These are phyloP conservation scores for Lactifluus rugatus DNA, from an alignment of 768 basidiomycete genomes.

Conservation along the genomic window DNA sequence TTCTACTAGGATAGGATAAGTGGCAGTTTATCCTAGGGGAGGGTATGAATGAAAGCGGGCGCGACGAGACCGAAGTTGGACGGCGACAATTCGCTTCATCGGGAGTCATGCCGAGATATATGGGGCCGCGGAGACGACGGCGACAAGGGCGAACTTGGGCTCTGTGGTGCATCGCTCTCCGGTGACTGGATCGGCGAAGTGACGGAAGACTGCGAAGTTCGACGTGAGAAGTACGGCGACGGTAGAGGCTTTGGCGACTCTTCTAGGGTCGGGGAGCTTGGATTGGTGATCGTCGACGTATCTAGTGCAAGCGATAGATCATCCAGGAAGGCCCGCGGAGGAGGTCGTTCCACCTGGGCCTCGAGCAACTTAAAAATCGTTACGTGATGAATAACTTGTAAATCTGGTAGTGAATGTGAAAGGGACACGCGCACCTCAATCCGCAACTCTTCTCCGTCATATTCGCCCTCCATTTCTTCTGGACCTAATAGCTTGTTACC, in stretches of 20 bases:
- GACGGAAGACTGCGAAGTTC: slow-evolving; percentile 36
- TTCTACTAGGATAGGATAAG: not conserved
- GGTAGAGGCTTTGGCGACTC: slow-evolving; percentile 37
- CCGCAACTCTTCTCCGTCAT: slow-evolving; percentile 80
- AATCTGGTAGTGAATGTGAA: not conserved
- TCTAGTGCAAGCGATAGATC: slow-evolving; percentile 30
- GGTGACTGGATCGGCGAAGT: not conserved
- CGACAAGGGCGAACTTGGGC: not conserved
- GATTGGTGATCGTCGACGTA: not conserved
- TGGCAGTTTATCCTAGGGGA: not conserved
- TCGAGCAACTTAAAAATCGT: slow-evolving; percentile 51
- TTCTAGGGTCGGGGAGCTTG: slow-evolving; percentile 15
- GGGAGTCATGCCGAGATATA: slow-evolving; percentile 2
- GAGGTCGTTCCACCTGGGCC: slow-evolving; percentile 79
- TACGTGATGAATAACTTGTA: not conserved
- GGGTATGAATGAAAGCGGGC: slow-evolving; percentile 3
- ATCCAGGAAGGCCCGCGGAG: slow-evolving; percentile 61
- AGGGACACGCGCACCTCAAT: slow-evolving; percentile 45
- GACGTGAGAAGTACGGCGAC: slow-evolving; percentile 51
- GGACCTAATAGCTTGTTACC: slow-evolving; percentile 70
- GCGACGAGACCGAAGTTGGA: too few relatives aligned
- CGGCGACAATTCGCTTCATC: not conserved
- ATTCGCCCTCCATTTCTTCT: slow-evolving; percentile 85
- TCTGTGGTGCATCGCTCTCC: not conserved
- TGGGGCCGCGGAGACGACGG: slow-evolving; percentile 6